phyloP scores from a whole-genome alignment of 2,329 filamentous ascomycete species.

The Akanthomyces lecanii region DNA sequence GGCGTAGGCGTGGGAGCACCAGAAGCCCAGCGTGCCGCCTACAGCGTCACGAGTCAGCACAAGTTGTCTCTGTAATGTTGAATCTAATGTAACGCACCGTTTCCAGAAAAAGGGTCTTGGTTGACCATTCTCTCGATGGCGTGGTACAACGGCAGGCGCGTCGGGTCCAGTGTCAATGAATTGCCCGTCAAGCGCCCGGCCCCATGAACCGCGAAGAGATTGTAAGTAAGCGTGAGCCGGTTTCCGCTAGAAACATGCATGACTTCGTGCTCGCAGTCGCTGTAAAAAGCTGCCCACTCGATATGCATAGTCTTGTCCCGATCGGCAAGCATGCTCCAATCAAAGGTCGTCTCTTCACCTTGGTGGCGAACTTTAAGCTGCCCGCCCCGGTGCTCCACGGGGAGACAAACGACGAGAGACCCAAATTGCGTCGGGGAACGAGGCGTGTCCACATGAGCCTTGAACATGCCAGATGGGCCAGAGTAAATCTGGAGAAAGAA shows the following conservation, averaged over 20 bases:
- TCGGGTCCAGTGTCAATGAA: conserved; percentile 10
- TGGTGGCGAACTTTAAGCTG: conserved; percentile 40
- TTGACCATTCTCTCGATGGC: neutral
- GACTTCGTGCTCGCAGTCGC: conserved; percentile 51
- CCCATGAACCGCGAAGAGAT: conserved; percentile 42
- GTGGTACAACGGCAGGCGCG: conserved; percentile 2
- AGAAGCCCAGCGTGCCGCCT: conserved; percentile 43
- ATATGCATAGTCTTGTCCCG: conserved; percentile 20
- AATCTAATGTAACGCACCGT: neutral
- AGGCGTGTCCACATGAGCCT: conserved; percentile 50
- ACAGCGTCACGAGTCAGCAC: neutral
- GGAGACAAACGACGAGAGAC: conserved; percentile 50
- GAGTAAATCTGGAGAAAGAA: conserved; percentile 41
- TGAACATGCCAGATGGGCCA: conserved; percentile 46
- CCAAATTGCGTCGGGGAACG: conserved; percentile 46
- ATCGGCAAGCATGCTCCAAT: conserved; percentile 32
- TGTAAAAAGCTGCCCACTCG: conserved; percentile 50
- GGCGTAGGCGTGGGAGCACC: conserved; percentile 44
- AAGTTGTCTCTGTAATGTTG: no score
- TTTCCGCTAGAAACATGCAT: conserved; percentile 46
- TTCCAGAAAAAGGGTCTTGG: neutral
- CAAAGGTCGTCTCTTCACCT: conserved; percentile 32
- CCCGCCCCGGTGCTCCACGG: conserved; percentile 35
- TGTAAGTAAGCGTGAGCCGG: conserved; percentile 57
- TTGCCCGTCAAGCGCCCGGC: conserved; percentile 15